These are phyloP conservation scores for Asclepias syriaca DNA, from an alignment of 257 asterid genomes.

Conservation along the genomic window DNA sequence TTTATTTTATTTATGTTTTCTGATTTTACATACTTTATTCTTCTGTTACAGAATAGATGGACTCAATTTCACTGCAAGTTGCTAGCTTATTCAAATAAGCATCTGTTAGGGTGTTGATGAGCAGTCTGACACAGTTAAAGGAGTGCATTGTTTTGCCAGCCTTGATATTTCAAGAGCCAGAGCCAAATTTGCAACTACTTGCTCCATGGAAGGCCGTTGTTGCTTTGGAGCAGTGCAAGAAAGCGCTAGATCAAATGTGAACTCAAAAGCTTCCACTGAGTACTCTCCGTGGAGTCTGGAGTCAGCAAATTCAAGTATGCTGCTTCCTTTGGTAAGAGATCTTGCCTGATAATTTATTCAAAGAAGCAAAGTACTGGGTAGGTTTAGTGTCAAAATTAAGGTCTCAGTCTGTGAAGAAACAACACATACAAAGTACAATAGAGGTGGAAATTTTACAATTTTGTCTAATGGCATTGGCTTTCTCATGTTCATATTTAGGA, in stretches of 20 bases:
- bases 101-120: constrained; percentile 7
- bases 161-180: constrained; percentile 24
- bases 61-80: background rate
- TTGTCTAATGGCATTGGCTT: constrained; percentile 1
- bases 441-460: background rate
- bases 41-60: background rate
- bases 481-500: background rate
- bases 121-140: constrained; percentile 13
- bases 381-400: background rate
- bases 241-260: constrained; percentile 24
- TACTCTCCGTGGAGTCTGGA: constrained; percentile 30
- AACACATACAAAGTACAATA: background rate
- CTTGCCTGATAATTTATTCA: constrained; percentile 23
- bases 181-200: constrained; percentile 18
- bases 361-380: background rate
- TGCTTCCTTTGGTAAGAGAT: constrained; percentile 20
- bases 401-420: background rate
- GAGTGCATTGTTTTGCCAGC: constrained; percentile 17
- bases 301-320: constrained; percentile 24
- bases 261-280: constrained; percentile 22
- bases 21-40: background rate
- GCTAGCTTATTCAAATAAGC: background rate
- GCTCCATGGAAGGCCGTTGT: constrained; percentile 20
- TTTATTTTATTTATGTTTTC: no score
- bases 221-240: constrained; percentile 20